Evolutionary conservation across 805 yeast genomes (phyloP), one percentile per base, ranked within the genome.

Genomic region (Candida dajiaensis): DNA sequence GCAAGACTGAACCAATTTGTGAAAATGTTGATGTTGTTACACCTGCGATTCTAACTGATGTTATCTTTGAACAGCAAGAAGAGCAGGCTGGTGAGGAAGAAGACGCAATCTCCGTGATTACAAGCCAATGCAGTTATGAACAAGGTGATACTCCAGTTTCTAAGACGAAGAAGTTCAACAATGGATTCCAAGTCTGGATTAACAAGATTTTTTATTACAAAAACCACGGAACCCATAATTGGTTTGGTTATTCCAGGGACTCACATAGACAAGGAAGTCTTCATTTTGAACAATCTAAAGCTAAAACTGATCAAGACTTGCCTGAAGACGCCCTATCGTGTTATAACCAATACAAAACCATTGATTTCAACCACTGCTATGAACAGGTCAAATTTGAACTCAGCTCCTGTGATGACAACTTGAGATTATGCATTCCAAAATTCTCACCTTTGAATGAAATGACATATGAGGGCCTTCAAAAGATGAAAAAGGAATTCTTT

Each of bases 361-460:
- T 43, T 19, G 41, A 51, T 22, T 49, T 51, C 28, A 37, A 25
- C 12, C 33, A 18, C 1, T 38, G 38, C 20, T 53, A 47, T 37
- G 50, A 53, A 7, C 25, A 29, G 4, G 35, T 45, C 22, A 35
- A 41, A 6, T 11, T 21, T 5, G 25, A 29, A 29, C 15, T 35
- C 10, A 22, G 1, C n/a, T 13, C 21, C 7, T 3, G 11, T n/a
- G 37, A 20, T 15, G 40, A 46, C 8, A 23, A 36, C n/a, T 19
- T 19, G 19, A 36, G 23, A 19, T 20, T 47, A 28, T 15, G 44
- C 5, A 37, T 47, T 12, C 55, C 53, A 6, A 28, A 42, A 3
- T 46, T 47, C 20, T 45, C 49, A 19, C 55, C 56, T 15, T 42
- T 51, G 10, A 49, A 53, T 38, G 55, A 53, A 18, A 35, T 53